These are phyloP conservation scores for Phaeophleospora eucalypticola DNA, from an alignment of 2,329 filamentous ascomycete genomes.

Conservation along the genomic window DNA sequence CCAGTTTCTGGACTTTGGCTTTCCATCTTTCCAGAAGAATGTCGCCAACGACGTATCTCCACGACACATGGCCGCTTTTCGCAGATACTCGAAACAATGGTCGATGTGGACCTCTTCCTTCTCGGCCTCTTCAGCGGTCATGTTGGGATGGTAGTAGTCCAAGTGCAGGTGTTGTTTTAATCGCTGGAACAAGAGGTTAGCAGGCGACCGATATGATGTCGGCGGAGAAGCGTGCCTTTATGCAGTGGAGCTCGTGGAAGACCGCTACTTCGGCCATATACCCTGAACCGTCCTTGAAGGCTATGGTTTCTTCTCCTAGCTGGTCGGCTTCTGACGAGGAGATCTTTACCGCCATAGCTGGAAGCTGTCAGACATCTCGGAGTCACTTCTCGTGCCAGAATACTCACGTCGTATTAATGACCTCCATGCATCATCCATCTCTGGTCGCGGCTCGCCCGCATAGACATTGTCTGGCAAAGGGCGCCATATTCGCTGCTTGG, in stretches of 20 bases:
- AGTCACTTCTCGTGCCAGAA: not conserved
- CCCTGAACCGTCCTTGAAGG: not conserved
- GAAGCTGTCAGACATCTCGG: not conserved
- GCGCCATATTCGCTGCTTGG: not conserved
- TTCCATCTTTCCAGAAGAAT: slow-evolving; percentile 2
- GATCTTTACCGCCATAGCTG: not conserved
- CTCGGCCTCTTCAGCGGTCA: not conserved
- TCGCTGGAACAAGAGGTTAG: not conserved
- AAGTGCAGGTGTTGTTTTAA: not conserved
- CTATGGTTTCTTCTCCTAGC: not conserved
- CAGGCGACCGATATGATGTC: not conserved
- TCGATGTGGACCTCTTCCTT: not conserved
- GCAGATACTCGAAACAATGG: not conserved
- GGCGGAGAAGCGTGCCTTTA: not conserved
- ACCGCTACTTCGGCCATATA: not conserved
- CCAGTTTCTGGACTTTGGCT: slow-evolving; percentile 1
- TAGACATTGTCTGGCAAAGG: not conserved
- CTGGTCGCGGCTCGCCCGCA: not conserved
- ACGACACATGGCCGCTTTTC: not conserved
- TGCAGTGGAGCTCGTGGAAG: not conserved
- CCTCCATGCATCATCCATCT: not conserved
- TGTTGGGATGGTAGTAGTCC: not conserved
- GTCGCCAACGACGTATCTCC: not conserved
- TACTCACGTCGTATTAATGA: not conserved
- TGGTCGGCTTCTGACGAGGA: not conserved